Percentiles rank a stretch among this genome's conserved stretches.
phyloP scores from a whole-genome alignment of 2,329 filamentous ascomycete species.

The Nakataea oryzae region DNA sequence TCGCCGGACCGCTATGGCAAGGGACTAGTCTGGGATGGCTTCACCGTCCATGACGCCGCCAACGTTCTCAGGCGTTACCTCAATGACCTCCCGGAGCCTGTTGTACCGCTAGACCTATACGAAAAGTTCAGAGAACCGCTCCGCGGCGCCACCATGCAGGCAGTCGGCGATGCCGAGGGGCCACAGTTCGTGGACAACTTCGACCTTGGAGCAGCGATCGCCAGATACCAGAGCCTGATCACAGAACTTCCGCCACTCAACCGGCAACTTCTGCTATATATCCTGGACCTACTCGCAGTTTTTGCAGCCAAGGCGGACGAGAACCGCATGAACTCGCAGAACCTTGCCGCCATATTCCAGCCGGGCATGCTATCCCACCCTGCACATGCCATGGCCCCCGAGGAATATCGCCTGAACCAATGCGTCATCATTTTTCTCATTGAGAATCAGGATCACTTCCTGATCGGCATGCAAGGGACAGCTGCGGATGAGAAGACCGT shows the following conservation, averaged over 20 bases:
- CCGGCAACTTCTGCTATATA: conserved; percentile 86
- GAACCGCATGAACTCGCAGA: conserved; percentile 92
- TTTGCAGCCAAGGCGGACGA: conserved; percentile 95
- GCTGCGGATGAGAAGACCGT: conserved; percentile 78
- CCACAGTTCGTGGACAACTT: conserved; percentile 65
- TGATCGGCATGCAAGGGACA: conserved; percentile 98
- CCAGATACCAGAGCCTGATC: conserved; percentile 78
- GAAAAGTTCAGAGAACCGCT: conserved; percentile 82
- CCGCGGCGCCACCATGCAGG: conserved; percentile 58
- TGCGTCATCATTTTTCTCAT: conserved; percentile 96
- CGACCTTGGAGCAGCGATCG: conserved; percentile 65
- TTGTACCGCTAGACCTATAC: conserved; percentile 90
- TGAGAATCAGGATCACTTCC: conserved; percentile 95
- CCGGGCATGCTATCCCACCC: conserved; percentile 93
- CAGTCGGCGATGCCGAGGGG: conserved; percentile 57
- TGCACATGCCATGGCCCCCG: conserved; percentile 85
- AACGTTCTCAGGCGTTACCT: conserved; percentile 93
- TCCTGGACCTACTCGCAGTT: conserved; percentile 88
- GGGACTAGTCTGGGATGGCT: conserved; percentile 92
- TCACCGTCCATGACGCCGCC: conserved; percentile 95
- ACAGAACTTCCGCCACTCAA: conserved; percentile 89
- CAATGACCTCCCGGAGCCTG: conserved; percentile 91
- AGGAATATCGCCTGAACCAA: conserved; percentile 90
- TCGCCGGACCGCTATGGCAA: conserved; percentile 94
- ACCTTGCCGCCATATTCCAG: conserved; percentile 94